Base-by-base conservation (phyloP, 2,329 filamentous ascomycete species). In the Aspergillus vadensis region DNA sequence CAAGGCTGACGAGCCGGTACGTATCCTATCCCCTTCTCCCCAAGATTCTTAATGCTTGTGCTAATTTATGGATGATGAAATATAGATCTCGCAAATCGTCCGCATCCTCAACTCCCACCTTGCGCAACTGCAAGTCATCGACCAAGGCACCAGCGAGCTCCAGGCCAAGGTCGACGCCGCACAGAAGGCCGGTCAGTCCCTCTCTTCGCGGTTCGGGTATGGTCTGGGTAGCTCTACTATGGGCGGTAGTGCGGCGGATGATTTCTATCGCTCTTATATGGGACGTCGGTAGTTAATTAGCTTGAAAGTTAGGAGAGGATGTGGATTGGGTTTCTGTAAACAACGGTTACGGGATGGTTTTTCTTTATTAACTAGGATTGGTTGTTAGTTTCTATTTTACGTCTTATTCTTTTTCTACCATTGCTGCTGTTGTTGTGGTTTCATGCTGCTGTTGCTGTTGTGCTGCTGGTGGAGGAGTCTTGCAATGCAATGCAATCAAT, bases 71-170 rank as follows among this genome's bases (percentile, higher is more conserved):
- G 2, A 32, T 4, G 10, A 32, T 12, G 30, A 32, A 32, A 23
- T 23, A 25, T 74, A 97, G 89, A 84, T 98, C 72, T 94, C 92
- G 68, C 92, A 97, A 78, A 96, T 99, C 71, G 94, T 98, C 56
- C 89, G 92, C 64, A 92, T 98, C 53, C 88, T 99, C 68, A 99
- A 99, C 76, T 88, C 89, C 23, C 95, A 99, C 76, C 86, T 99
- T 39, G 88, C 88, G 38, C 93, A 97, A 77, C 83, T 99, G 62
- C 94, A 97, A 77, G 91, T 90, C 80, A 98, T 99, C 75, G 94
- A 98, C 73, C 86, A 88, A 65, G 93, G 94, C 65, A 91, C 94
- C 38, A 85, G 88, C 15, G 85, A 88, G 32, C 82, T 98, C 56
- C 91, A 96, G 75, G 84, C 88, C 61, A 96, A 96, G 83, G 91